Conservation (phyloP, 164 flowering plant species). For the Amborella trichopoda region DNA sequence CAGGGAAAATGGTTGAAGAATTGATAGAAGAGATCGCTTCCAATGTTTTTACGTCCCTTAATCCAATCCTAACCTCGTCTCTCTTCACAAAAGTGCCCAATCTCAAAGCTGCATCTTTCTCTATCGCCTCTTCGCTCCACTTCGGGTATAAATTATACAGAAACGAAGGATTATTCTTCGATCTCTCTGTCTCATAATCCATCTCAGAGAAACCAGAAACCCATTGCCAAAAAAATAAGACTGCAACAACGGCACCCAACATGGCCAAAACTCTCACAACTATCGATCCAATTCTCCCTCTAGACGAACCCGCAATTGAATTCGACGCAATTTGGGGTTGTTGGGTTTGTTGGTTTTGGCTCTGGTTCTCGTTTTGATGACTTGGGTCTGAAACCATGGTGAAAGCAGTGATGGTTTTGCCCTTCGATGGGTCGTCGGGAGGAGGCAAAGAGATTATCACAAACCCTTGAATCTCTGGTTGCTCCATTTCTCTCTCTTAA, state of each 20-base stretch:
- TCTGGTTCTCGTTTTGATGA: slow-evolving; percentile 5
- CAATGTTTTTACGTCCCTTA: slow-evolving; percentile 10
- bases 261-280: slow-evolving; percentile 16
- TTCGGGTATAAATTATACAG: slow-evolving; percentile 47
- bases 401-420: slow-evolving; percentile 63
- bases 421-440: slow-evolving; percentile 48
- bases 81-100: slow-evolving; percentile 36
- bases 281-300: slow-evolving; percentile 1
- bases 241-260: slow-evolving; percentile 26
- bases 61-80: slow-evolving; percentile 1
- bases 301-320: slow-evolving; percentile 10
- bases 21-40: slow-evolving; percentile 13
- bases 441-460: slow-evolving; percentile 78
- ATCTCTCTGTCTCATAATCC: slow-evolving; percentile 13
- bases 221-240: slow-evolving; percentile 25
- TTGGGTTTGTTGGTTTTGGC: background rate
- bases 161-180: slow-evolving; percentile 21
- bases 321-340: background rate
- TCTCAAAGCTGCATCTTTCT: slow-evolving; percentile 25
- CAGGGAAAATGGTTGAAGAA: slow-evolving; percentile 41
- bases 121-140: slow-evolving; percentile 3
- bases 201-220: slow-evolving; percentile 12
- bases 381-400: slow-evolving; percentile 24
- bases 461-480: slow-evolving; percentile 27
- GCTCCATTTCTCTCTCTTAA: slow-evolving; percentile 8